phyloP scores from a whole-genome alignment of 1,284 basidiomycete species.

The Ganoderma sp. region DNA sequence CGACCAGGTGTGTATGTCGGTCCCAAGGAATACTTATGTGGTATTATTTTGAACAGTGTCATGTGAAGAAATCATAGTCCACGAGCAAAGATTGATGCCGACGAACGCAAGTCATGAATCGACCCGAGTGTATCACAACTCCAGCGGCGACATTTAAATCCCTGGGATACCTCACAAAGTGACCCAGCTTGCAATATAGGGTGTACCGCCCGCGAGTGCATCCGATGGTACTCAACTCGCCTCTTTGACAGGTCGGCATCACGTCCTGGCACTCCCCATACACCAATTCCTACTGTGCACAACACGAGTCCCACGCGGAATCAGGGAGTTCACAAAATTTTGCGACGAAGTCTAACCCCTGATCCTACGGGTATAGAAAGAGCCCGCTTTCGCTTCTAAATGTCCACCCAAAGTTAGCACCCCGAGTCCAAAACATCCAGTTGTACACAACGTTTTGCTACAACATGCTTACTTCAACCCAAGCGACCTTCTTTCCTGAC shows the following conservation, averaged over 20 bases:
- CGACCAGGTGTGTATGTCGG: too few relatives aligned
- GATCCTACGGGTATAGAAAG: background rate
- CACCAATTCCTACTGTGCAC: background rate
- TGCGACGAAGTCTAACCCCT: background rate
- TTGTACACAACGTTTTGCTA: background rate
- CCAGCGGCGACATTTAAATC: background rate
- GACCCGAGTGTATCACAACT: background rate
- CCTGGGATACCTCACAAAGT: too few relatives aligned
- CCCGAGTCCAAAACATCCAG: background rate
- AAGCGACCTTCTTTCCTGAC: slow-evolving; percentile 54
- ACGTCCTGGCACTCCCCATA: background rate
- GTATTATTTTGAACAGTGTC: background rate
- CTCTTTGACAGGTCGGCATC: background rate
- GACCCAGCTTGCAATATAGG: background rate
- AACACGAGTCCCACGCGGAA: background rate
- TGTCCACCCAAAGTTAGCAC: background rate
- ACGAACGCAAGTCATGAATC: background rate
- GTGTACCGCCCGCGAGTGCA: background rate
- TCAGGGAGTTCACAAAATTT: background rate
- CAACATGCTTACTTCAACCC: slow-evolving; percentile 37
- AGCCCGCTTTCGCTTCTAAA: background rate
- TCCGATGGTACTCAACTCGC: background rate
- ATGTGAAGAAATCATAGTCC: background rate
- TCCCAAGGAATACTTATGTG: background rate
- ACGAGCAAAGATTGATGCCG: background rate